phyloP scores from a whole-genome alignment of 495 filamentous ascomycete species.

The Talaromyces stipitatus region DNA sequence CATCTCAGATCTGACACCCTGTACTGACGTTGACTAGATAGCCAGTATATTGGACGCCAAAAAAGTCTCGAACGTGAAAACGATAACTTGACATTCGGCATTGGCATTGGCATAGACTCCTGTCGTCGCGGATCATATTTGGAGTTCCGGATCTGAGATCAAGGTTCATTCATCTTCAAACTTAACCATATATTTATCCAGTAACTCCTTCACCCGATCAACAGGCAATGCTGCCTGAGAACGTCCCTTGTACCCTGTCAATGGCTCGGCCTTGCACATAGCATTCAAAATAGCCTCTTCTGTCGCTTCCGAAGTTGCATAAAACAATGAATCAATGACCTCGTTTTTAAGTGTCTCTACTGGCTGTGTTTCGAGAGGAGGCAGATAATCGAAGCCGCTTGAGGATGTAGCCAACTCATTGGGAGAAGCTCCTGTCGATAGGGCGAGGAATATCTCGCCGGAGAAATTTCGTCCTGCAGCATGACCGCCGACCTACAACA shows the following conservation, averaged over 20 bases:
- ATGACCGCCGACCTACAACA: background rate
- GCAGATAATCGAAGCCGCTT: background rate
- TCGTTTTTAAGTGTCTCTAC: constrained; percentile 1
- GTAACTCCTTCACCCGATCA: background rate
- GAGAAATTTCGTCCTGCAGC: background rate
- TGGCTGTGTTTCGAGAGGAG: background rate
- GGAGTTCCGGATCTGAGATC: background rate
- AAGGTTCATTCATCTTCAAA: background rate
- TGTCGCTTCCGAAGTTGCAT: background rate
- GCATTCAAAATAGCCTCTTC: constrained; percentile 1
- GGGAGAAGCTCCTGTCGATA: background rate
- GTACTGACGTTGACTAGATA: background rate
- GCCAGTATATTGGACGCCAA: background rate
- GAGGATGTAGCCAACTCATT: background rate
- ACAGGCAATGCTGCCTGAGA: background rate
- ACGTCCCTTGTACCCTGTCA: background rate
- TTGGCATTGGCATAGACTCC: background rate
- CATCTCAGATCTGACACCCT: background rate
- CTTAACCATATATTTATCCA: background rate
- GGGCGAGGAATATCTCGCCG: background rate
- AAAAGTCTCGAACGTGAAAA: background rate
- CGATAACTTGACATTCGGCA: background rate
- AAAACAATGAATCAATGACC: background rate
- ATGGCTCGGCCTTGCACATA: background rate
- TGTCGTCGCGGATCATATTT: background rate